Conservation (phyloP, 345 rosid genomes). For the Theobroma cacao region DNA sequence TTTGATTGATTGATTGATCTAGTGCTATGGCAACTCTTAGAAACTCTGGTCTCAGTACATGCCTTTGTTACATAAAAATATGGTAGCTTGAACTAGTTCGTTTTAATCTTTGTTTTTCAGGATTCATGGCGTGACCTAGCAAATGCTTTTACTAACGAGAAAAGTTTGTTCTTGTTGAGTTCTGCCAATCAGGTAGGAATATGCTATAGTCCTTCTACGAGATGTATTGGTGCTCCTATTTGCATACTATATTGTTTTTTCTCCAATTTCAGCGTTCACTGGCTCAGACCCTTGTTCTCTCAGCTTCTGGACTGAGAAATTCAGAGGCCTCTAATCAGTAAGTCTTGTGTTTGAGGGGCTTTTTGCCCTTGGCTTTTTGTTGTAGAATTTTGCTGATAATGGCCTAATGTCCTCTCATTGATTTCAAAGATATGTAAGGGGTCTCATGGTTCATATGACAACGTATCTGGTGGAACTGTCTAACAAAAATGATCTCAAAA, state of each 20-base stretch:
- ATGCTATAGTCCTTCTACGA: constrained; percentile 8
- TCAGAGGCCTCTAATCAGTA: constrained; percentile 83
- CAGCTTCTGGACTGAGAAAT: constrained; percentile 82
- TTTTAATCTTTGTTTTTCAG: constrained; percentile 40
- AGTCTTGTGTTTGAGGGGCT: constrained; percentile 31
- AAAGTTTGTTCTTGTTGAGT: constrained; percentile 66
- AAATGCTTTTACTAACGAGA: constrained; percentile 84
- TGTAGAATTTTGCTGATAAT: constrained; percentile 20
- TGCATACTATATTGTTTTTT: constrained; percentile 18
- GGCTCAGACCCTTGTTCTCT: constrained; percentile 91
- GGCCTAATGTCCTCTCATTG: constrained; percentile 16
- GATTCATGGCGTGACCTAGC: constrained; percentile 90
- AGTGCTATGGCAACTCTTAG: not conserved
- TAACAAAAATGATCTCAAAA: constrained; percentile 68
- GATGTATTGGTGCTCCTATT: not conserved
- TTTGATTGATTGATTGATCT: not conserved
- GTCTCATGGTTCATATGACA: constrained; percentile 73
- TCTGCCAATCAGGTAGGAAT: constrained; percentile 77
- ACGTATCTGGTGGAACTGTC: constrained; percentile 71
- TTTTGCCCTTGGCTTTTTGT: constrained; percentile 16
- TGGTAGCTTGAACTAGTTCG: constrained; percentile 1
- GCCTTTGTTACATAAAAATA: not conserved
- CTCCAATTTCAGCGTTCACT: constrained; percentile 67
- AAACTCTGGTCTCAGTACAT: not conserved
- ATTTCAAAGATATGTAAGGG: constrained; percentile 70